A percentile compares a stretch with the other conserved stretches of the same genome.
Evolutionary conservation across 1,139 yeast genomes (phyloP).

Genomic region (Blastobotrys indianensis): DNA sequence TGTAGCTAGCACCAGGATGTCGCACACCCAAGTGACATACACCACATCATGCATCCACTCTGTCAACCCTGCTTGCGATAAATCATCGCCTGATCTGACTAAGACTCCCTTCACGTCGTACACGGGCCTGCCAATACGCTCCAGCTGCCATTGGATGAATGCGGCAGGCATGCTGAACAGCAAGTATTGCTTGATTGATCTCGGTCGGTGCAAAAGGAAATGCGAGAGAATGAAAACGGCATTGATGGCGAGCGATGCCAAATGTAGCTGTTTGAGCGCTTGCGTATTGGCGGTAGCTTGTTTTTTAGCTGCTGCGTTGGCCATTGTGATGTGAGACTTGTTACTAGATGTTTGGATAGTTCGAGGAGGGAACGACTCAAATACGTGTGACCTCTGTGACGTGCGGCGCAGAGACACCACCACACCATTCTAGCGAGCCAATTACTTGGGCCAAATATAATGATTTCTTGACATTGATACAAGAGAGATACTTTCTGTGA

Average conservation of each 20-base stretch:
- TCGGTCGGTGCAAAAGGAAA: constrained; percentile 50
- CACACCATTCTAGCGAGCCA: too few species aligned
- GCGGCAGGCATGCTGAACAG: constrained; percentile 54
- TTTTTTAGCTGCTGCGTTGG: constrained; percentile 63
- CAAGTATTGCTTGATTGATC: constrained; percentile 45
- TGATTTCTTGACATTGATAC: too few species aligned
- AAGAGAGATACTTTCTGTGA: too few species aligned
- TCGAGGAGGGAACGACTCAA: too few species aligned
- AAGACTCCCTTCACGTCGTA: constrained; percentile 42
- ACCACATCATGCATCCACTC: constrained; percentile 75
- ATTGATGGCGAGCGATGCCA: constrained; percentile 43
- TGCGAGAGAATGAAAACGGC: constrained; percentile 38
- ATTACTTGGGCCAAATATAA: too few species aligned
- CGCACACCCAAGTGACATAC: constrained; percentile 61
- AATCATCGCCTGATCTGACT: constrained; percentile 56
- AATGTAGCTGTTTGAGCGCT: constrained; percentile 52
- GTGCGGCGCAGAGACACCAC: too few species aligned
- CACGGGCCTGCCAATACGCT: constrained; percentile 60
- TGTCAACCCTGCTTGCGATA: constrained; percentile 59
- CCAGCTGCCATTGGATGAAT: constrained; percentile 51
- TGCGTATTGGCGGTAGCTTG: constrained; percentile 54
- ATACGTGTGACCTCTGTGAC: too few species aligned
- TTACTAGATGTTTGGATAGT: background rate
- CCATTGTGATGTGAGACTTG: constrained; percentile 38
- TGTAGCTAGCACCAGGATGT: constrained; percentile 47